phyloP scores from a whole-genome alignment of 441 rosid species.

The Pelargonium exstipulatum region DNA sequence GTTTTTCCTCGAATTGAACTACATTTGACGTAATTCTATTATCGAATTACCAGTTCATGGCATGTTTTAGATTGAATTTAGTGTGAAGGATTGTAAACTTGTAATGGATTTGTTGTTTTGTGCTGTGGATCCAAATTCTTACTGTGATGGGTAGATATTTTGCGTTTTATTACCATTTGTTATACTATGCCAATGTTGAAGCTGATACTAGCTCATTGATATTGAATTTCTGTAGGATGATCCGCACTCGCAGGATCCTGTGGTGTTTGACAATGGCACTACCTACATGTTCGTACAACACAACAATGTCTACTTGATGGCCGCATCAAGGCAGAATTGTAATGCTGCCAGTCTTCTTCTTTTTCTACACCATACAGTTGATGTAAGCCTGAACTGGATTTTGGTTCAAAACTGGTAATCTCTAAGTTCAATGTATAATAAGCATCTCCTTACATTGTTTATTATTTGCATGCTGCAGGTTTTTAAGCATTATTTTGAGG shows the following conservation, averaged over 20 bases:
- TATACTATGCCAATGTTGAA: not conserved
- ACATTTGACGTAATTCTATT: not conserved
- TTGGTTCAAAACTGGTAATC: not conserved
- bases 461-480: conserved; percentile 40
- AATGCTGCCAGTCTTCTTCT: conserved; percentile 88
- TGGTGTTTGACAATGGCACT: conserved; percentile 86
- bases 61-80: not conserved
- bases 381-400: conserved; percentile 43
- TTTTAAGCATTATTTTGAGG: conserved; percentile 94
- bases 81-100: not conserved
- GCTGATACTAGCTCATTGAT: not conserved
- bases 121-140: not conserved
- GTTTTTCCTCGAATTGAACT: not conserved
- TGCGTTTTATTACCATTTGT: not conserved
- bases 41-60: not conserved
- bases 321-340: conserved; percentile 85
- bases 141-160: not conserved
- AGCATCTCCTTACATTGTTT: not conserved
- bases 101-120: not conserved
- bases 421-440: not conserved
- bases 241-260: conserved; percentile 92
- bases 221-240: conserved; percentile 54
- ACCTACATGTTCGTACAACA: conserved; percentile 89
- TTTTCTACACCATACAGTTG: conserved; percentile 84
- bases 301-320: conserved; percentile 82